Conservation (phyloP, 2,329 filamentous ascomycete species). For the Penicillium aurantiogriseum region DNA sequence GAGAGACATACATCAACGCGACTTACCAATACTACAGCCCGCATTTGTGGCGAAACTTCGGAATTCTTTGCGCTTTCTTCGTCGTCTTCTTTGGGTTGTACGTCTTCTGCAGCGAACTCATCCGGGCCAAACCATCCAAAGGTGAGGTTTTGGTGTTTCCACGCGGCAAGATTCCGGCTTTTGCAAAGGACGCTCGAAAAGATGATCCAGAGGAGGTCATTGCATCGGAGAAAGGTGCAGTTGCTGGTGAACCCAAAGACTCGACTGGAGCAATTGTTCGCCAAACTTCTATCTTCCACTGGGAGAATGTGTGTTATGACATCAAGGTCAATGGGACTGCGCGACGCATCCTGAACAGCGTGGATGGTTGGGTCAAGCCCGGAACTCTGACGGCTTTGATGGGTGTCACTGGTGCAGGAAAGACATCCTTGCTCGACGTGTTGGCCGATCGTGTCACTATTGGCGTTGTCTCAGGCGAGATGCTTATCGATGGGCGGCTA, state of each 20-base stretch:
- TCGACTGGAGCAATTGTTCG: conserved; percentile 61
- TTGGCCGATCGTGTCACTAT: conserved; percentile 82
- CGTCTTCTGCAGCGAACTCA: conserved; percentile 61
- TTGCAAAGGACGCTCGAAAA: conserved; percentile 26
- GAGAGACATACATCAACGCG: conserved; percentile 57
- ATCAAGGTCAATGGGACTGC: conserved; percentile 75
- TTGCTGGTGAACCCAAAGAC: conserved; percentile 70
- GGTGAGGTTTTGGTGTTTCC: conserved; percentile 73
- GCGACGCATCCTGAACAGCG: conserved; percentile 77
- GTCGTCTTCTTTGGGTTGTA: conserved; percentile 60
- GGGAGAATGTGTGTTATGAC: conserved; percentile 80
- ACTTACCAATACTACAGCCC: conserved; percentile 56
- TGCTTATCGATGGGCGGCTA: conserved; percentile 72
- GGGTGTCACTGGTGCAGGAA: conserved; percentile 86
- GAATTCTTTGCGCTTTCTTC: conserved; percentile 63
- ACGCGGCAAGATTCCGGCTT: conserved; percentile 61
- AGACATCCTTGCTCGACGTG: conserved; percentile 85
- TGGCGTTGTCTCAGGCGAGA: conserved; percentile 83
- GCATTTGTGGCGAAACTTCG: conserved; percentile 67
- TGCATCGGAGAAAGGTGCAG: conserved; percentile 39
- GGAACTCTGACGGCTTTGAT: conserved; percentile 86
- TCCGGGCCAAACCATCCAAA: conserved; percentile 65
- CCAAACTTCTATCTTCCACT: conserved; percentile 81
- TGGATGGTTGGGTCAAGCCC: conserved; percentile 92
- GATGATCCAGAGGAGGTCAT: conserved; percentile 24